Conservation (phyloP, 2,329 filamentous ascomycete species). For the Pseudonectria buxi region DNA sequence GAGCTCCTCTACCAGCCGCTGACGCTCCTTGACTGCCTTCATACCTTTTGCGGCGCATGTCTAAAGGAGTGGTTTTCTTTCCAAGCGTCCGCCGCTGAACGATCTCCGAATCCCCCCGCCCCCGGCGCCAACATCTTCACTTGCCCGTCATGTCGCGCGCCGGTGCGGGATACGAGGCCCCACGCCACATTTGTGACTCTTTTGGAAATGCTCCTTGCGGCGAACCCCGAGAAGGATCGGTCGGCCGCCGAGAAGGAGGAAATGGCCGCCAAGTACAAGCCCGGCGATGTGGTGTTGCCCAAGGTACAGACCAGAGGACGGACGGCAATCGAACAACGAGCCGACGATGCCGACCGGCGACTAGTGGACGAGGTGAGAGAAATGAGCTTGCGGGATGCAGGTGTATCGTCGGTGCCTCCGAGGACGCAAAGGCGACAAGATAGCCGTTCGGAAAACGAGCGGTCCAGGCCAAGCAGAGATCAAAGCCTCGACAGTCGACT, state of each 20-base stretch:
- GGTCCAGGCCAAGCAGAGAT: slow-evolving; percentile 25
- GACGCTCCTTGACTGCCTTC: slow-evolving; percentile 85
- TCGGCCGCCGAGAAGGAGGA: slow-evolving; percentile 67
- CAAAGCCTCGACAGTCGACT: slow-evolving; percentile 25
- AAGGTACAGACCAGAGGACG: slow-evolving; percentile 45
- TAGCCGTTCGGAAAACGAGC: slow-evolving; percentile 29
- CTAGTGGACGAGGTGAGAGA: slow-evolving; percentile 66
- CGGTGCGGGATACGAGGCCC: slow-evolving; percentile 78
- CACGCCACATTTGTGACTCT: slow-evolving; percentile 88
- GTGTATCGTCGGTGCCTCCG: slow-evolving; percentile 36
- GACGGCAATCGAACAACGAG: slow-evolving; percentile 45
- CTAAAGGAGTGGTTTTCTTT: slow-evolving; percentile 93
- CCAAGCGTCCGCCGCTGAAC: slow-evolving; percentile 58
- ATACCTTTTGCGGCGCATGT: slow-evolving; percentile 94
- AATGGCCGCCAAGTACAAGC: slow-evolving; percentile 68
- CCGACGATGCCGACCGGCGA: slow-evolving; percentile 61
- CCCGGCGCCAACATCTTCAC: slow-evolving; percentile 58
- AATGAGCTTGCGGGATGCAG: slow-evolving; percentile 64
- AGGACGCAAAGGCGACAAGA: slow-evolving; percentile 25
- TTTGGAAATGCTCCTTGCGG: slow-evolving; percentile 77
- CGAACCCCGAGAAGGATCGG: slow-evolving; percentile 70
- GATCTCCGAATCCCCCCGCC: slow-evolving; percentile 41
- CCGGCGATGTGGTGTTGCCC: slow-evolving; percentile 74
- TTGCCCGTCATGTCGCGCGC: slow-evolving; percentile 85
- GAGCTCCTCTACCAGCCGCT: slow-evolving; percentile 88